These are phyloP conservation scores for Tephrocybe sp. DNA, from an alignment of 768 basidiomycete species.

Conservation along the genomic window DNA sequence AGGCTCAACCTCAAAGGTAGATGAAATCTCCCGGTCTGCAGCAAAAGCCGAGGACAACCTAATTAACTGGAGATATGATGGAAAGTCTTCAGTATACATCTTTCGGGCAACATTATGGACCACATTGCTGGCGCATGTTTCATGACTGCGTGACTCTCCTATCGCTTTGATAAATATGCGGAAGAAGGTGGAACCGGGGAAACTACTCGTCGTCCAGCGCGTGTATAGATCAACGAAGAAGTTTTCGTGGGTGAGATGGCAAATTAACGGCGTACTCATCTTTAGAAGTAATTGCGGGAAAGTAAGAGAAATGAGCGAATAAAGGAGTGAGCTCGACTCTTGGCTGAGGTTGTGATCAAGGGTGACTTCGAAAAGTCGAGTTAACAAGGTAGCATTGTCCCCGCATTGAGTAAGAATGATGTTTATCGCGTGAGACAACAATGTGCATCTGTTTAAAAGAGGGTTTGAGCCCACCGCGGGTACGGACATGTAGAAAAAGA, in stretches of 20 bases:
- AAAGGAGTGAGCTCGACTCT: constrained; percentile 44
- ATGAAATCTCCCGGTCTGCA: not conserved
- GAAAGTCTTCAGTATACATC: constrained; percentile 13
- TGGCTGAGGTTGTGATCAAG: constrained; percentile 38
- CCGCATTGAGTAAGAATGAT: constrained; percentile 44
- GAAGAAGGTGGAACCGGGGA: constrained; percentile 28
- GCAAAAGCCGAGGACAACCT: constrained; percentile 23
- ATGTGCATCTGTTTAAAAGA: constrained; percentile 34
- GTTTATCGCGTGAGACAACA: constrained; percentile 52
- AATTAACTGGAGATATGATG: constrained; percentile 28
- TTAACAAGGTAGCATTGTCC: constrained; percentile 47
- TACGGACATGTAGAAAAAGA: no score
- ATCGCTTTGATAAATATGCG: constrained; percentile 30
- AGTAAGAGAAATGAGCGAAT: constrained; percentile 37
- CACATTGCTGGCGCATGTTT: constrained; percentile 43
- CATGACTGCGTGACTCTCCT: constrained; percentile 1
- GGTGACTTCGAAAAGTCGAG: constrained; percentile 48
- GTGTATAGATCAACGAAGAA: constrained; percentile 45
- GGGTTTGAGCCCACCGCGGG: no score
- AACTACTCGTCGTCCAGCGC: constrained; percentile 33
- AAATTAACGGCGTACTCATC: constrained; percentile 28
- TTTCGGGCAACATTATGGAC: constrained; percentile 28
- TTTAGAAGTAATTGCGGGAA: constrained; percentile 18
- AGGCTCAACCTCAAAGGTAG: not conserved
- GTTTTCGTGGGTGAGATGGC: constrained; percentile 42